phyloP scores from a whole-genome alignment of 306 rosid genomes.

The Prunus armeniaca region DNA sequence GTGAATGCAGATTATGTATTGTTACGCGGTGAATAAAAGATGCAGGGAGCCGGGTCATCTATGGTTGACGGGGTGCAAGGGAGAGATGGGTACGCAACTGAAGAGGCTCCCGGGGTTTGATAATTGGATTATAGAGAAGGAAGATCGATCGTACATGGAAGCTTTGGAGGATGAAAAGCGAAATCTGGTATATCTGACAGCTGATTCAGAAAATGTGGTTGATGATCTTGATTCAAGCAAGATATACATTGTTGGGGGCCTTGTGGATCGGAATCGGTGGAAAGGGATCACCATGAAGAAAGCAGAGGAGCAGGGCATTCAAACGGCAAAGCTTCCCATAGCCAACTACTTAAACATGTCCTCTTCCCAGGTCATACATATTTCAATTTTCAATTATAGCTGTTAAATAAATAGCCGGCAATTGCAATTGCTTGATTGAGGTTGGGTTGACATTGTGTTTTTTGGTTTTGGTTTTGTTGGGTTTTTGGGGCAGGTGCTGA shows the following conservation, averaged over 20 bases:
- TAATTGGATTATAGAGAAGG: constrained; percentile 80
- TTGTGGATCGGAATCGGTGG: constrained; percentile 91
- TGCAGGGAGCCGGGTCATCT: constrained; percentile 70
- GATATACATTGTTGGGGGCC: constrained; percentile 78
- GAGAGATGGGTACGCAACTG: constrained; percentile 66
- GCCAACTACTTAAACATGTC: constrained; percentile 80
- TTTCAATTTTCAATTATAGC: too few relatives aligned
- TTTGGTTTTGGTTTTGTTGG: background rate
- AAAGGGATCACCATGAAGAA: constrained; percentile 89
- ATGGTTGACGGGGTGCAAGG: constrained; percentile 83
- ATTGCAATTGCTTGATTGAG: background rate
- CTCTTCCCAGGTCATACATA: constrained; percentile 71
- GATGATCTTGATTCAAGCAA: constrained; percentile 77
- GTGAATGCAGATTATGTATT: constrained; percentile 68
- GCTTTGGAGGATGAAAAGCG: constrained; percentile 66
- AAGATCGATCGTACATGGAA: constrained; percentile 61
- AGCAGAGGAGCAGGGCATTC: constrained; percentile 87
- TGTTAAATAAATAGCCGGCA: too few relatives aligned
- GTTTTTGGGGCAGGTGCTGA: constrained; percentile 65
- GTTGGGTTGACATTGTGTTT: background rate
- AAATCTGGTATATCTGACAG: constrained; percentile 75
- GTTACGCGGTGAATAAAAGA: constrained; percentile 82
- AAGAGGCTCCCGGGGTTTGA: constrained; percentile 74
- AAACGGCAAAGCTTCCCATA: constrained; percentile 86
- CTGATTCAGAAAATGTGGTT: constrained; percentile 79